phyloP scores from a whole-genome alignment of 2,329 filamentous ascomycete genomes.

The Emmonsiellopsis sp. region DNA sequence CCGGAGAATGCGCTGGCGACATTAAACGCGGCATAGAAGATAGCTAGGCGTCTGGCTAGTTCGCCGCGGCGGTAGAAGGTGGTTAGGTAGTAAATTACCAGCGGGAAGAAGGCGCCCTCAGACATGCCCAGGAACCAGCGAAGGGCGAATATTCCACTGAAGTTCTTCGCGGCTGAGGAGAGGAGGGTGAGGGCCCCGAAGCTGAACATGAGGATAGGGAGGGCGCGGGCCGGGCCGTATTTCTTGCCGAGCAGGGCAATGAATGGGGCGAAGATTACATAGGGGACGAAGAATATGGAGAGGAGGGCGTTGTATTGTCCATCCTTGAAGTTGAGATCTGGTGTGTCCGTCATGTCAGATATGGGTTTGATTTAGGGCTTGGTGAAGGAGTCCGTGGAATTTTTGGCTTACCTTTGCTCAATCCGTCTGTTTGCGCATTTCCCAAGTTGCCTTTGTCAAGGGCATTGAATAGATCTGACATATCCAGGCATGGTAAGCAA shows the following conservation, averaged over 20 bases:
- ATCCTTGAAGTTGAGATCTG: slow-evolving; percentile 47
- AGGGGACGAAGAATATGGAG: slow-evolving; percentile 66
- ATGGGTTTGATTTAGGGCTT: neutral
- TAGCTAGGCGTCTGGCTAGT: slow-evolving; percentile 58
- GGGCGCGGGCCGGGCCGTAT: slow-evolving; percentile 53
- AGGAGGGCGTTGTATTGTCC: slow-evolving; percentile 63
- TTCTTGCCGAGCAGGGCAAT: slow-evolving; percentile 60
- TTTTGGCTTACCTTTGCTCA: slow-evolving; percentile 28
- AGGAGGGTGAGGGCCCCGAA: slow-evolving; percentile 60
- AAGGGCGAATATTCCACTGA: slow-evolving; percentile 56
- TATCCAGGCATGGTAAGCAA: slow-evolving; percentile 1
- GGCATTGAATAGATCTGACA: slow-evolving; percentile 46
- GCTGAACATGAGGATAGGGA: slow-evolving; percentile 59
- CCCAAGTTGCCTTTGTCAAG: slow-evolving; percentile 44
- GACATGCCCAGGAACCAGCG: slow-evolving; percentile 63
- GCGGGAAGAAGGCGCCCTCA: slow-evolving; percentile 60
- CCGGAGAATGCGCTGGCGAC: slow-evolving; percentile 62
- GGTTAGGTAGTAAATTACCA: slow-evolving; percentile 57
- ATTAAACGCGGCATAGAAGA: slow-evolving; percentile 69
- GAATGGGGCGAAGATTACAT: slow-evolving; percentile 60
- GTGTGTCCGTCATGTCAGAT: neutral
- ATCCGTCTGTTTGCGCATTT: slow-evolving; percentile 49
- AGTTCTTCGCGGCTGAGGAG: slow-evolving; percentile 48
- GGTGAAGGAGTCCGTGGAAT: neutral
- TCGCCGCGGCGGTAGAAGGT: slow-evolving; percentile 65